A percentile compares a stretch with the other conserved stretches of the same genome.
Evolutionary conservation across 805 yeast species (phyloP).

Genomic region (Ogataea pini): DNA sequence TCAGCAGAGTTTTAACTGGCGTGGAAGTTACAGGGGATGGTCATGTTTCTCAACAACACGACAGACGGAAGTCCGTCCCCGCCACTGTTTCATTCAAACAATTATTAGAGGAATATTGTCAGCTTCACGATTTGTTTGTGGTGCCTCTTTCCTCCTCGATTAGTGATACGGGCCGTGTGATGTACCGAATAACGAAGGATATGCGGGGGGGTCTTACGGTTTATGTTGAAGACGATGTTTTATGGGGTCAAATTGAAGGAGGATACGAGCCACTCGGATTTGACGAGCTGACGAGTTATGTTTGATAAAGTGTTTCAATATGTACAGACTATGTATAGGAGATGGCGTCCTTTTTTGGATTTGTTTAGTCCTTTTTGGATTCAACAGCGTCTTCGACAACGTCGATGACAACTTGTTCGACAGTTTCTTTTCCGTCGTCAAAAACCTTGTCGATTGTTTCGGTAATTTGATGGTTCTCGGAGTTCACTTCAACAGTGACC

Average conservation of each 20-base stretch:
- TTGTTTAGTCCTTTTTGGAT: neutral
- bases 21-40: neutral
- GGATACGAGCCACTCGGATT: conserved; percentile 46
- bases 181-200: conserved; percentile 43
- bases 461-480: conserved; percentile 4
- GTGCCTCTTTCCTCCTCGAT: conserved; percentile 33
- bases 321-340: conserved; percentile 9
- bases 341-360: too few relatives aligned
- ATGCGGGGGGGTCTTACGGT: conserved; percentile 40
- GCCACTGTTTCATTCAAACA: conserved; percentile 54
- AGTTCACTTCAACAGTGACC: conserved; percentile 1
- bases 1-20: conserved; percentile 10
- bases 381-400: neutral
- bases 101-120: conserved; percentile 64
- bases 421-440: conserved; percentile 10
- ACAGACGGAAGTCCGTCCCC: neutral
- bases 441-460: conserved; percentile 18
- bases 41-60: neutral
- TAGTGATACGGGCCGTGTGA: conserved; percentile 39
- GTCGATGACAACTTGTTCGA: conserved; percentile 11
- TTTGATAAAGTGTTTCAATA: conserved; percentile 6
- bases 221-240: conserved; percentile 64
- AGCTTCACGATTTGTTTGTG: conserved; percentile 46
- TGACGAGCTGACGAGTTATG: conserved; percentile 28
- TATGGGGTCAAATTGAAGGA: conserved; percentile 39